phyloP scores from a whole-genome alignment of 1,284 basidiomycete genomes.

The Taiwanofungus camphoratus region DNA sequence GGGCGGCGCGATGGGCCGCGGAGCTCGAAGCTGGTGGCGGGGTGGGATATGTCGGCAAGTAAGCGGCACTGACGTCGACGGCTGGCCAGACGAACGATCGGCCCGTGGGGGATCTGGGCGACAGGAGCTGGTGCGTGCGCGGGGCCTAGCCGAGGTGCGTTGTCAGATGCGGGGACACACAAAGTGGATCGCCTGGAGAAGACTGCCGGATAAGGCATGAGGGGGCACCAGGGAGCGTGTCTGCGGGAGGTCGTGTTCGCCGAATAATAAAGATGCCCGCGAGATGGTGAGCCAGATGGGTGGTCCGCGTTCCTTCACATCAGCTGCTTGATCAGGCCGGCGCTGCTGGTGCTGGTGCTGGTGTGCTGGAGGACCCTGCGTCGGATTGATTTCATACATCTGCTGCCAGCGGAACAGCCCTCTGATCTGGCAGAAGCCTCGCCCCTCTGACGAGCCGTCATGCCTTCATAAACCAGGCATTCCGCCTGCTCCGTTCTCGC shows the following conservation, averaged over 20 bases:
- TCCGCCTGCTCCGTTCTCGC: background rate
- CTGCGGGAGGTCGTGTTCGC: slow-evolving; percentile 2
- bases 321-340: too few relatives aligned
- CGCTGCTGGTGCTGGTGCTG: background rate
- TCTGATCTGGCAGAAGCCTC: background rate
- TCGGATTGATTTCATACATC: too few relatives aligned
- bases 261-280: background rate
- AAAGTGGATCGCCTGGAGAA: slow-evolving; percentile 15
- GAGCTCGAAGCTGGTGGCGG: too few relatives aligned
- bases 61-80: too few relatives aligned
- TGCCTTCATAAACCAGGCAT: slow-evolving; percentile 4
- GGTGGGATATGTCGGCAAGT: too few relatives aligned
- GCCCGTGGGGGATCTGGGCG: too few relatives aligned
- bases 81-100: too few relatives aligned
- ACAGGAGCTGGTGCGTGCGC: too few relatives aligned
- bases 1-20: too few relatives aligned
- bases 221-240: slow-evolving; percentile 1
- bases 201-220: slow-evolving; percentile 12
- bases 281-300: background rate
- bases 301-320: background rate
- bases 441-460: background rate
- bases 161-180: background rate
- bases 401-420: too few relatives aligned
- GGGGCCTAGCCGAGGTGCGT: too few relatives aligned
- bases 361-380: background rate